Base-by-base conservation (phyloP, 2,329 filamentous ascomycete genomes). In the Chaetomium globosum region DNA sequence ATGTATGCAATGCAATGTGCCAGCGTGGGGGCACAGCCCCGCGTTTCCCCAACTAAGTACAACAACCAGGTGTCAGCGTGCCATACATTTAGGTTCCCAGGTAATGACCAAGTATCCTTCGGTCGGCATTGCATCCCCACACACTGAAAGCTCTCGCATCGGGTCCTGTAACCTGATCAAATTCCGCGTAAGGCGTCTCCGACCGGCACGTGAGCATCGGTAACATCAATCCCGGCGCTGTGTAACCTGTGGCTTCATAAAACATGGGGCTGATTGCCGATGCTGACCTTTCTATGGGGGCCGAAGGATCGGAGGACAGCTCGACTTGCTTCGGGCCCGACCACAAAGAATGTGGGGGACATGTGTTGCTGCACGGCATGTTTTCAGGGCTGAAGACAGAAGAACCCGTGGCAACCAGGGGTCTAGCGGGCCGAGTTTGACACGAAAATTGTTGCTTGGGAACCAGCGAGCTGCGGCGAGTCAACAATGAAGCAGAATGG, bases 191-290 rank as follows among this genome's bases (percentile, higher is more conserved):
- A 49, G 39, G 33, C 28, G 28, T 59, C 19, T 19, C 19, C 19
- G 16, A 10, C 21, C 33, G n/a, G 31, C 56, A 49, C 39, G 56
- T 59, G 56, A 59, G 56, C 55, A 31, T 16, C n/a, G 3, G 39
- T 21, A 19, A 13, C 56, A 31, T 31, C 21, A 46, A 58, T 13
- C 55, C 26, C 7, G 23, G 36, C 30, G 23, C 7, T 23, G 56
- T 49, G 56, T 49, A 59, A 59, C 56, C 10, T 13, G 33, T 26
- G 16, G 16, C 36, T 33, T 23, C 9, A 33, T 49, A 3, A 13
- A 39, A n/a, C 56, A 21, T 33, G 16, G 26, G 56, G 56, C 39
- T 49, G 56, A 59, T 10, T 57, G 54, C 21, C 13, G 19, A 26
- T 28, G 36, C 8, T 31, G 23, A 10, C 31, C 33, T 39, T 28